Evolutionary conservation across 257 asterid genomes (phyloP).

Genomic region (Catharanthus roseus): DNA sequence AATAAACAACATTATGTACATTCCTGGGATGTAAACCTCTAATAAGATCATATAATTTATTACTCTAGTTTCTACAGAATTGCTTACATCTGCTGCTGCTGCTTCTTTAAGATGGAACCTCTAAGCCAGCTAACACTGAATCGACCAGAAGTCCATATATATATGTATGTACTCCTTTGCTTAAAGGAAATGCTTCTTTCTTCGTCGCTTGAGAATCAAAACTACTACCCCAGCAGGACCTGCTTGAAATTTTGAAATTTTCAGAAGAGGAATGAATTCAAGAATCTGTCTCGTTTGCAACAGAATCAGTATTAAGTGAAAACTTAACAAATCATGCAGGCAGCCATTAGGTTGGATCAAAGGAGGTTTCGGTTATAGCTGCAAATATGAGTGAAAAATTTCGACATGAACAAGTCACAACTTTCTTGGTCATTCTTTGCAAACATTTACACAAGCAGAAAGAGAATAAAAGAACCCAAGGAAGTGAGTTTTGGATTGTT

Average conservation of each 20-base stretch:
- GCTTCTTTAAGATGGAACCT: not conserved
- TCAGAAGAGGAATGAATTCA: not conserved
- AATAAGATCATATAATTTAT: not conserved
- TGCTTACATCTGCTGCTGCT: not conserved
- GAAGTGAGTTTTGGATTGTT: not conserved
- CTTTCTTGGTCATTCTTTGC: not conserved
- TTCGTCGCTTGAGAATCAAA: not conserved
- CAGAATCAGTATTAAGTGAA: not conserved
- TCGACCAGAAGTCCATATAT: not conserved
- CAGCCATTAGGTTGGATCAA: not conserved
- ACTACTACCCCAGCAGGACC: not conserved
- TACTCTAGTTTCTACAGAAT: not conserved
- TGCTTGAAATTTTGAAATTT: not conserved
- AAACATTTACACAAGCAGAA: not conserved
- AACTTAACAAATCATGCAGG: no score
- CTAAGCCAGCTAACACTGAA: conserved; percentile 2
- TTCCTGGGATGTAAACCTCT: not conserved
- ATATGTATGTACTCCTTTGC: not conserved
- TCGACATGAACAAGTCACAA: not conserved
- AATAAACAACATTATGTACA: not conserved
- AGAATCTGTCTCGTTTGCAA: not conserved
- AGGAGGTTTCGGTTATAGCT: not conserved
- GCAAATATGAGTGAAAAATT: not conserved
- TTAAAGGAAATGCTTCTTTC: not conserved
- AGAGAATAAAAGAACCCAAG: not conserved